Base-by-base conservation (phyloP, 768 basidiomycete genomes). In the Lactarius indigo region DNA sequence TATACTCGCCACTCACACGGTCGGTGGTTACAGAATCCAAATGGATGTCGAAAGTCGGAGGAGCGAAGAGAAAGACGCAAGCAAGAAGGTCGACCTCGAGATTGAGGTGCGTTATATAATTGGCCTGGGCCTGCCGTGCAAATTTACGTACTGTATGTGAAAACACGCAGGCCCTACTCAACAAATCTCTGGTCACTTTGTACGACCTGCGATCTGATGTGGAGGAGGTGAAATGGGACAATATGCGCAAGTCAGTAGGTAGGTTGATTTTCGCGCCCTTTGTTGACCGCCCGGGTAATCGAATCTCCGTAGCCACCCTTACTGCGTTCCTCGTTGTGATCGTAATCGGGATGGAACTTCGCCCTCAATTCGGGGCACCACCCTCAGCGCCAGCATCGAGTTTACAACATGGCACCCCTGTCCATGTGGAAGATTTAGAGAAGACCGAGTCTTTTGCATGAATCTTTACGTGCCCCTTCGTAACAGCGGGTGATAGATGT, bases 41-140 rank as follows among this genome's bases (percentile, higher is more conserved):
- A 94, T 98, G 88, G 97, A 99, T 64, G 82, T 98, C 66, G 94
- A 96, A 73, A 94, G 88, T 68, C 84, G 96, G 64, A 98, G 95
- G 80, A 93, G 90, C 70, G 97, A 98, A 75, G 85, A 88, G 17
- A 90, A 88, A 73, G 82, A 87, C 1, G 95, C 98, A 60, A 73
- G 92, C 66, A 96, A 95, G 77, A 84, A 82, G 61, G 87, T 89
- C 71, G 94, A 94, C 71, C 90, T 98, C 66, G 79, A 80, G 41
- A 93, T 96, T 44, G 92, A 94, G 83, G 92, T 90, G 50, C 23
- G 80, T 74, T 4, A 26, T 57, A 63, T 59, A 31, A 30, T 64
- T 60, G 57, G 13, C 57, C 56, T 61, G 26, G 57, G 23, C n/a
- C 30, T 17, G 4, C 23, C 18, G 39, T 17, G 6, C 28, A 52